A percentile compares a stretch with the other conserved stretches of the same genome.
These are phyloP conservation scores for Geosmithia morbida DNA, from an alignment of 2,329 filamentous ascomycete genomes.

Conservation along the genomic window DNA sequence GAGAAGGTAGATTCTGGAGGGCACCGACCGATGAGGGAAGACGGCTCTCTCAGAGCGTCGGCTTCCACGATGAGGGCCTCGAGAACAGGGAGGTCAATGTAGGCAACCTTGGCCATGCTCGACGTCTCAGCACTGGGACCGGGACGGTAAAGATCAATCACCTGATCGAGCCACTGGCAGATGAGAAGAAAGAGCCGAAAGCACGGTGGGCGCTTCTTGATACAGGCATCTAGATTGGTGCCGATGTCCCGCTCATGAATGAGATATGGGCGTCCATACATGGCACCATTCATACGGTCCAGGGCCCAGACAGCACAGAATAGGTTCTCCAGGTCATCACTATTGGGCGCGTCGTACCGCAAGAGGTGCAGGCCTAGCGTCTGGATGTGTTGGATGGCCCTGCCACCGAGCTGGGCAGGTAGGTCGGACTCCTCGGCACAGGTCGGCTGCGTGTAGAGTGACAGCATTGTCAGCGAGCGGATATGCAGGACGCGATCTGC, in stretches of 20 bases:
- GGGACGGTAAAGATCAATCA: slow-evolving; percentile 46
- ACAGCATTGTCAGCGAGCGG: slow-evolving; percentile 36
- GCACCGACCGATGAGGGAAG: slow-evolving; percentile 32
- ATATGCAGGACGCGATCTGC: slow-evolving; percentile 39
- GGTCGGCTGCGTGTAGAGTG: slow-evolving; percentile 43
- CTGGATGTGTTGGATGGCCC: slow-evolving; percentile 41
- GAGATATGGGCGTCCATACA: slow-evolving; percentile 44
- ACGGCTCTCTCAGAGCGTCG: slow-evolving; percentile 32
- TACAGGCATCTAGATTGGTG: slow-evolving; percentile 33
- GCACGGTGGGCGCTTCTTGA: slow-evolving; percentile 32
- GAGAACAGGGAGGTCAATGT: slow-evolving; percentile 40
- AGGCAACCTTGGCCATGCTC: slow-evolving; percentile 25
- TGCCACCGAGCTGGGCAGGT: slow-evolving; percentile 35
- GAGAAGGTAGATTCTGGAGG: background rate
- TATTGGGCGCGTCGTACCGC: slow-evolving; percentile 21
- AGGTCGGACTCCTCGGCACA: slow-evolving; percentile 37
- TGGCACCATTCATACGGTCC: slow-evolving; percentile 42
- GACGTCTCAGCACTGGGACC: slow-evolving; percentile 24
- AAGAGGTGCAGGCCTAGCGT: slow-evolving; percentile 40
- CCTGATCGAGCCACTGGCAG: slow-evolving; percentile 38
- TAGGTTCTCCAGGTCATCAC: slow-evolving; percentile 29
- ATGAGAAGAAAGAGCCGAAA: slow-evolving; percentile 44
- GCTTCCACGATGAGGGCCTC: slow-evolving; percentile 43
- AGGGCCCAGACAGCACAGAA: slow-evolving; percentile 48
- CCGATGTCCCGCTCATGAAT: slow-evolving; percentile 48